These are phyloP conservation scores for Fragaria ananassa DNA, from an alignment of 306 rosid species.

Conservation along the genomic window DNA sequence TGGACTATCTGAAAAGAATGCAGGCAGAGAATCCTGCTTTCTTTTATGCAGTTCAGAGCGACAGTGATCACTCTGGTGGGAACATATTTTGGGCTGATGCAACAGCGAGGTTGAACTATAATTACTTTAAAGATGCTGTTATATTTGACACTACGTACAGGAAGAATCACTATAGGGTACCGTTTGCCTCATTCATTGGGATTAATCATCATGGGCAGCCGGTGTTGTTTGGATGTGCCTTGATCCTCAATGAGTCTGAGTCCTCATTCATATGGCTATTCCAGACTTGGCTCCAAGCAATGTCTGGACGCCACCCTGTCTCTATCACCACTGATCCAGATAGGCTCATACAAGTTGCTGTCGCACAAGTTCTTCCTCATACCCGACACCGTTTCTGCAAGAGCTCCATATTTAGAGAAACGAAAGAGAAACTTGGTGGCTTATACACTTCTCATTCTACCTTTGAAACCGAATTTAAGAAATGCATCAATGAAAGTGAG, in stretches of 20 bases:
- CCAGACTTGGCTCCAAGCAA: slow-evolving; percentile 75
- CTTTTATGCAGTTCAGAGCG: slow-evolving; percentile 66
- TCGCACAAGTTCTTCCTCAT: slow-evolving; percentile 62
- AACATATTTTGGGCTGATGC: slow-evolving; percentile 85
- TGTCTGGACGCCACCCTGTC: slow-evolving; percentile 65
- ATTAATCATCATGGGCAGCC: slow-evolving; percentile 83
- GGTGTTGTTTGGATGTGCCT: slow-evolving; percentile 73
- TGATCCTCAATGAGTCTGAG: slow-evolving; percentile 63
- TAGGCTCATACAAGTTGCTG: slow-evolving; percentile 58
- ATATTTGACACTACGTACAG: slow-evolving; percentile 65
- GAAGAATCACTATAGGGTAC: slow-evolving; percentile 48
- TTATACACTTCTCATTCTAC: slow-evolving; percentile 57
- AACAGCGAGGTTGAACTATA: slow-evolving; percentile 57
- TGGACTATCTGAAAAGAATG: slow-evolving; percentile 81
- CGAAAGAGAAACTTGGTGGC: slow-evolving; percentile 54
- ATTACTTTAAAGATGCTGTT: slow-evolving; percentile 77
- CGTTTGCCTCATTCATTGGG: slow-evolving; percentile 69
- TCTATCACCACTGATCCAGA: slow-evolving; percentile 77
- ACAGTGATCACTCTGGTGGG: slow-evolving; percentile 47
- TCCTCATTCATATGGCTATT: slow-evolving; percentile 66
- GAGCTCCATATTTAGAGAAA: slow-evolving; percentile 63
- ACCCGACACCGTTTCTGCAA: slow-evolving; percentile 69
- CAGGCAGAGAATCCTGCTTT: slow-evolving; percentile 76
- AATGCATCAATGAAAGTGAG: slow-evolving; percentile 57
- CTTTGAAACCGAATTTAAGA: slow-evolving; percentile 58